Percentiles rank a stretch among this genome's conserved stretches.
Conservation (phyloP, 345 rosid species). For the Eucalyptus erythrocorys region DNA sequence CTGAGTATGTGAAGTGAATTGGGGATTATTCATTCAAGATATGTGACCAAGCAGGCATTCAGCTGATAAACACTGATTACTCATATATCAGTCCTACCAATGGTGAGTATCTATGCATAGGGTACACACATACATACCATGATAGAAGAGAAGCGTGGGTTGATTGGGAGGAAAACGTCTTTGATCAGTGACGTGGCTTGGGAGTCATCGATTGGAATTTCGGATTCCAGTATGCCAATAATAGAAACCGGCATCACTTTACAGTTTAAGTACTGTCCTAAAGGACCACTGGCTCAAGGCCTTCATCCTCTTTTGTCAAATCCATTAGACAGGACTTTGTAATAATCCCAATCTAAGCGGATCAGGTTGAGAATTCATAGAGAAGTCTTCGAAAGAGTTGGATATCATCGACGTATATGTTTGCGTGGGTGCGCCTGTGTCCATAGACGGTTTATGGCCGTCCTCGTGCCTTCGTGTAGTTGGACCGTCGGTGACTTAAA, state of each 20-base stretch:
- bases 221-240: constrained; percentile 11
- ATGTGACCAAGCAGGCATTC: neutral
- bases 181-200: neutral
- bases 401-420: neutral
- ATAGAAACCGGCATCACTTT: constrained; percentile 4
- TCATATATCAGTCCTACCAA: neutral
- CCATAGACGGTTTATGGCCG: neutral
- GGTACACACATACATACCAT: constrained; percentile 7
- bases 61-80: neutral
- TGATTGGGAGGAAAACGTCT: constrained; percentile 25
- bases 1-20: neutral
- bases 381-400: neutral
- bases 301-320: neutral
- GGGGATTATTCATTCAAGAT: neutral
- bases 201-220: neutral
- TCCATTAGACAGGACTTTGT: neutral
- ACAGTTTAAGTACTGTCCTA: constrained; percentile 18
- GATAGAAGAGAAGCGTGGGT: constrained; percentile 31
- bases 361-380: neutral
- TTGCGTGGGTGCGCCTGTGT: neutral
- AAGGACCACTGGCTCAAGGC: constrained; percentile 18
- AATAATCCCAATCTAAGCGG: neutral
- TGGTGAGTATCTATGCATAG: neutral
- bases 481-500: neutral
- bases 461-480: neutral